These are phyloP conservation scores for Metschnikowia drakensbergensis DNA, from an alignment of 805 yeast genomes.

Conservation along the genomic window DNA sequence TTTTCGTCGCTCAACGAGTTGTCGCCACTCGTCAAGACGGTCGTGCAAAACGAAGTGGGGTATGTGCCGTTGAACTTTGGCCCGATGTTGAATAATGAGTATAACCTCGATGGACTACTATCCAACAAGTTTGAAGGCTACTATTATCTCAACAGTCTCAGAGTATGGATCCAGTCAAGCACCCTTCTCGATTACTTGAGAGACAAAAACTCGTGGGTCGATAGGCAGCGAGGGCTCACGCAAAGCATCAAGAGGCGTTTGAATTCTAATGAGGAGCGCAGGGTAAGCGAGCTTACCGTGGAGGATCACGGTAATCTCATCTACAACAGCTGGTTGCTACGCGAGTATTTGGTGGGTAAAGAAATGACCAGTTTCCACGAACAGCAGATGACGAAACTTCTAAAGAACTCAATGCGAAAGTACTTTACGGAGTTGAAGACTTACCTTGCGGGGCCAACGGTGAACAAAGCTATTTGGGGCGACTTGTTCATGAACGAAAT, in stretches of 20 bases:
- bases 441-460: slow-evolving; percentile 13
- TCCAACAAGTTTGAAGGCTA: slow-evolving; percentile 2
- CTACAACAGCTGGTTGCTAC: slow-evolving; percentile 23
- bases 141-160: slow-evolving; percentile 9
- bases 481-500: slow-evolving; percentile 27
- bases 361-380: slow-evolving; percentile 28
- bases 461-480: slow-evolving; percentile 20
- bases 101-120: slow-evolving; percentile 14
- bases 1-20: slow-evolving; percentile 23
- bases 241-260: not conserved
- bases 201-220: slow-evolving; percentile 25
- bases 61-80: slow-evolving; percentile 31
- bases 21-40: slow-evolving; percentile 18
- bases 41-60: slow-evolving; percentile 20
- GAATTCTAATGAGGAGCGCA: not conserved
- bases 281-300: slow-evolving; percentile 18
- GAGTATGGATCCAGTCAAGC: slow-evolving; percentile 18
- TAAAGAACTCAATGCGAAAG: slow-evolving; percentile 1
- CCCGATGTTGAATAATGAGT: slow-evolving; percentile 27
- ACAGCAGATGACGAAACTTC: slow-evolving; percentile 21
- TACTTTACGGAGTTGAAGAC: slow-evolving; percentile 1
- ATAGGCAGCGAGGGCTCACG: slow-evolving; percentile 5
- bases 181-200: slow-evolving; percentile 25
- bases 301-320: slow-evolving; percentile 27
- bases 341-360: slow-evolving; percentile 22